A percentile compares a stretch with the other conserved stretches of the same genome.
These are phyloP conservation scores for Linderniella brevidens DNA, from an alignment of 257 asterid genomes.

Conservation along the genomic window DNA sequence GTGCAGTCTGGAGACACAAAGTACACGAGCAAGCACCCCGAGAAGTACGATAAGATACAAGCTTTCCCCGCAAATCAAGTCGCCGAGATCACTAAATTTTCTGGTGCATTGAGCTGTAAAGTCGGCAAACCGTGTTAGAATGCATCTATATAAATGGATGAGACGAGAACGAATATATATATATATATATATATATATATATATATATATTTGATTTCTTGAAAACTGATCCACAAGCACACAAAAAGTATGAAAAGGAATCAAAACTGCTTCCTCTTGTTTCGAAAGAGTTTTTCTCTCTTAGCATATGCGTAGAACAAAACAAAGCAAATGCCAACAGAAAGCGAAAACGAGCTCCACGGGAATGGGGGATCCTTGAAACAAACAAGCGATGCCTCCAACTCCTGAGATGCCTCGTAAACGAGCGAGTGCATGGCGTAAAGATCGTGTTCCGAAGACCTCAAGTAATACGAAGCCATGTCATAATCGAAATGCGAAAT, in stretches of 20 bases:
- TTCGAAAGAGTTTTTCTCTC: slow-evolving; percentile 57
- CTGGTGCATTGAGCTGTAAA: slow-evolving; percentile 41
- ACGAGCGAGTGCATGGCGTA: slow-evolving; percentile 66
- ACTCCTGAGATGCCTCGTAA: slow-evolving; percentile 63
- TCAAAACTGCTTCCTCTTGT: slow-evolving; percentile 93
- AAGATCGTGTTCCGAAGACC: slow-evolving; percentile 81
- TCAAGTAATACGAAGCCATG: slow-evolving; percentile 54
- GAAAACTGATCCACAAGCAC: not conserved
- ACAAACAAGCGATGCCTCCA: slow-evolving; percentile 71
- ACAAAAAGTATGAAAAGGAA: slow-evolving; percentile 12
- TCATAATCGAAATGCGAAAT: slow-evolving; percentile 80
- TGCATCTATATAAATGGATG: not conserved
- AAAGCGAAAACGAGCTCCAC: slow-evolving; percentile 39
- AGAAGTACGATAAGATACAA: slow-evolving; percentile 25
- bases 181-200: not conserved
- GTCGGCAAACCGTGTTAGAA: slow-evolving; percentile 37
- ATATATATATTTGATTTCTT: not conserved
- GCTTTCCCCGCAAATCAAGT: slow-evolving; percentile 27
- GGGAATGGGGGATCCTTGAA: slow-evolving; percentile 95
- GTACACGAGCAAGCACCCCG: slow-evolving; percentile 27
- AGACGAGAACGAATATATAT: too few relatives aligned
- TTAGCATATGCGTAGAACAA: slow-evolving; percentile 39
- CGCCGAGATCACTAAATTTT: slow-evolving; percentile 30
- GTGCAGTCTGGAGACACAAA: slow-evolving; percentile 52
- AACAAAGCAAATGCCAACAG: slow-evolving; percentile 32